Evolutionary conservation across 495 filamentous ascomycete genomes (phyloP), one percentile per base, ranked within the genome.

Genomic region (Friedmanniomyces endolithicus): DNA sequence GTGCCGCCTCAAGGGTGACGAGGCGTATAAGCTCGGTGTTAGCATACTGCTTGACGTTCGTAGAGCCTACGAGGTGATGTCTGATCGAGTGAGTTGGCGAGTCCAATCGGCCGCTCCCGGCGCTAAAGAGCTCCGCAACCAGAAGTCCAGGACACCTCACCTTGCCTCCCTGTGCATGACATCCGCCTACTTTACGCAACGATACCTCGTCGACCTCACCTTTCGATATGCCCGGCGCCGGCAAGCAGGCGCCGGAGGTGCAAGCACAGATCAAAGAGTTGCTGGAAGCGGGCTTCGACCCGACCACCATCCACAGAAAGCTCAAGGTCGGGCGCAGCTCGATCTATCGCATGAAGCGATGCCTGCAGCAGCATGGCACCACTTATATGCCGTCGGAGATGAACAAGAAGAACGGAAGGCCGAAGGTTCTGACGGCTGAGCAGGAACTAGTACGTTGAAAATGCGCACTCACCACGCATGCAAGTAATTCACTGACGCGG

Each of bases 301-400:
- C 59, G 14, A 62, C 59, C n/a, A 62, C 59, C 19, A 62, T 62
- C 25, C 59, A 62, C 34, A 31, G 55, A 1, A 35, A 48, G 19
- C 50, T 62, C 4, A 62, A 62, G 45, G 59, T 62, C 11, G 59
- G 59, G 12, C 39, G 59, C 16, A 58, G 55, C 24, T 35, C 23
- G 8, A 58, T 62, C 43, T 62, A 62, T 51, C 59, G 59, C 55
- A 62, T 62, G 59, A 57, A 58, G 33, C 55, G 59, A 43, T 58
- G 55, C 35, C 29, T 62, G 31, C 43, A 57, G 50, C 49, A 53
- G 25, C 55, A 62, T 58, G 59, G 59, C 11, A 54, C 59, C 1
- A 50, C 50, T 3, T 58, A 58, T 34, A 54, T 58, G 50, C 59
- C 59, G 19, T 7, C 24, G 12, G 59, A 62, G 48, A 27, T 62